Base-by-base conservation (phyloP, 805 yeast species). In the Lachancea thermotolerans region DNA sequence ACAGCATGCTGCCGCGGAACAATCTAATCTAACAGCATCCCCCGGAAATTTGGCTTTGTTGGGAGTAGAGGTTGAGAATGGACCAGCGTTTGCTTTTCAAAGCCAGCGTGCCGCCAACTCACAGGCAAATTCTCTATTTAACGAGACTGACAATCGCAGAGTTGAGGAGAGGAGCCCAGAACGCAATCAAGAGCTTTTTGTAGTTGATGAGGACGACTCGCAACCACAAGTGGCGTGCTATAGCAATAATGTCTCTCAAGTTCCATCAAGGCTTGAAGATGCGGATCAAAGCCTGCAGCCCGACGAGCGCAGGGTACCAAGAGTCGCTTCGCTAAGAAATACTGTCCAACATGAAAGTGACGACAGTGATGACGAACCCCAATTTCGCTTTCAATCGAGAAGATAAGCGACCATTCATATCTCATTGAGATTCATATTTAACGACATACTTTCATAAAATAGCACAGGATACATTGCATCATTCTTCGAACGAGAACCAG, bases 281-380 rank as follows among this genome's bases (percentile, higher is more conserved):
- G 5, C 8, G 9, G 12, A 30, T 8, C 33, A 30, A 30, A 11
- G 8, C 4, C 37, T 16, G 12, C 12, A 34, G 10, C 37, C 33
- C n/a, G 17, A 35, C 37, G 18, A 10, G 17, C 18, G 7, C 4
- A 7, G 25, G 25, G 7, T 7, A 21, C 34, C 34, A 31, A 12
- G 8, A 5, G 34, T 8, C 6, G 15, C n/a, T 12, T 8, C 34
- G 15, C 15, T 8, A 12, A 34, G 9, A 34, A 34, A 5, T 16
- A 4, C 12, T 17, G 39, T 11, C 11, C 28, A 52, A 9, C 52
- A 52, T 18, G 57, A 51, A 31, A 58, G 54, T 25, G 63, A 56
- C 30, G 64, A 58, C 32, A 62, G 57, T 34, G 67, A 66, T 43
- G 70, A 67, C 31, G 64, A 49, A 3, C 71, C 70, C 2, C 55